Evolutionary conservation across 805 yeast genomes (phyloP).

Genomic region (Ascoidea asiatica): DNA sequence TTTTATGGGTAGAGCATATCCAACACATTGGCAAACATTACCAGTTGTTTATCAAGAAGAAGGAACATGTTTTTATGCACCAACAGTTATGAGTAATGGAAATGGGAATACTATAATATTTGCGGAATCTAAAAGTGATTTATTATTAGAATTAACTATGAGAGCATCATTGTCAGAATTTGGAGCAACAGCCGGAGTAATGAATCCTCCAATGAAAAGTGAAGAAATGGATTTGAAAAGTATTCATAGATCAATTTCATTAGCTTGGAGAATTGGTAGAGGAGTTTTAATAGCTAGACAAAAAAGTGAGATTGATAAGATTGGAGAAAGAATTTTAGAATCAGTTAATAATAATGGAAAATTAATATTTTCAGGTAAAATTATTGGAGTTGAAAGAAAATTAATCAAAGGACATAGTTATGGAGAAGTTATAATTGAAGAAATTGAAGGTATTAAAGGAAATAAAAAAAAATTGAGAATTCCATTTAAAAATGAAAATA

Average conservation of each 20-base stretch:
- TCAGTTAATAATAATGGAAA: conserved; percentile 24
- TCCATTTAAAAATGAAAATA: conserved; percentile 36
- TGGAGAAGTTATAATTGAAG: conserved; percentile 28
- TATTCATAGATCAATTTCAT: conserved; percentile 22
- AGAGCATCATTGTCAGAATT: conserved; percentile 29
- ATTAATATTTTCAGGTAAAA: conserved; percentile 26
- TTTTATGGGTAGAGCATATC: conserved; percentile 36
- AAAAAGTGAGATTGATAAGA: conserved; percentile 20
- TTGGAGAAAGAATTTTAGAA: conserved; percentile 23
- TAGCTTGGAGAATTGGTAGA: conserved; percentile 34
- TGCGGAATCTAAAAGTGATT: conserved; percentile 19
- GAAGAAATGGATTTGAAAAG: conserved; percentile 17
- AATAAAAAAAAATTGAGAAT: conserved; percentile 16
- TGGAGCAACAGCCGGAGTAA: conserved; percentile 26
- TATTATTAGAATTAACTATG: conserved; percentile 22
- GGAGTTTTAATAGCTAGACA: conserved; percentile 26
- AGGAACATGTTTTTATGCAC: conserved; percentile 14
- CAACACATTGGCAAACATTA: conserved; percentile 27
- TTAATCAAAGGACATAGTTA: conserved; percentile 28
- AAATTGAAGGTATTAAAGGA: conserved; percentile 7
- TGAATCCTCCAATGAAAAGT: conserved; percentile 21
- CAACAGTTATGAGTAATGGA: conserved; percentile 23
- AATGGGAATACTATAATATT: conserved; percentile 26
- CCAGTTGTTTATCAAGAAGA: conserved; percentile 18
- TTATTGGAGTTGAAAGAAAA: conserved; percentile 27